A percentile compares a stretch with the other conserved stretches of the same genome.
phyloP scores from a whole-genome alignment of 2,329 filamentous ascomycete species.

The Pezizomycotina sp. region DNA sequence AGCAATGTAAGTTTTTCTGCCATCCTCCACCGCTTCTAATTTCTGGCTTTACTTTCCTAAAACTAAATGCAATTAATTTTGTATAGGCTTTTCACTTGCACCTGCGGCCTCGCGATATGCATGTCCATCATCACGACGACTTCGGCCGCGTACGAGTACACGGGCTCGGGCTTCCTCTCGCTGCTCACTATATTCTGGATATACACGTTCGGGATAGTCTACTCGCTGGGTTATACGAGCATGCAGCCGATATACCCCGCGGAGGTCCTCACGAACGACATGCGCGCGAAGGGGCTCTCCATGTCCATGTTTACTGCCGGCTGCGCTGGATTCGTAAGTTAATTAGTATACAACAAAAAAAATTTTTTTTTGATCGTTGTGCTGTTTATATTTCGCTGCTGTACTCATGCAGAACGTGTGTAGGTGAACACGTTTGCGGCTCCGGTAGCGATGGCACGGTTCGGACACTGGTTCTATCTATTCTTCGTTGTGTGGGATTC shows the following conservation, averaged over 20 bases:
- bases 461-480: constrained; percentile 34
- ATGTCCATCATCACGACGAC: constrained; percentile 31
- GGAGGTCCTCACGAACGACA: constrained; percentile 30
- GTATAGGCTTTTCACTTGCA: constrained; percentile 28
- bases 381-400: too few relatives aligned
- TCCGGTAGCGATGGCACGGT: constrained; percentile 25
- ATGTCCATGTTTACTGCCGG: constrained; percentile 29
- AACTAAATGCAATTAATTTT: too few relatives aligned
- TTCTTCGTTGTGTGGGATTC: constrained; percentile 35
- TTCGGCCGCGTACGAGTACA: constrained; percentile 25
- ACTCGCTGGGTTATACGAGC: constrained; percentile 27
- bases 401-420: too few relatives aligned
- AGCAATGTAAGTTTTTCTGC: too few relatives aligned
- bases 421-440: constrained; percentile 25
- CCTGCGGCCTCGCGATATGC: constrained; percentile 28
- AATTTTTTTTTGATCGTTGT: too few relatives aligned
- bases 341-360: too few relatives aligned
- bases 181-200: constrained; percentile 32
- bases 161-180: constrained; percentile 27
- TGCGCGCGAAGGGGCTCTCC: constrained; percentile 30
- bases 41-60: too few relatives aligned
- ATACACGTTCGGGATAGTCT: constrained; percentile 30
- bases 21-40: too few relatives aligned
- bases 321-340: constrained; percentile 30
- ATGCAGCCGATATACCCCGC: constrained; percentile 30